Evolutionary conservation across 2,329 filamentous ascomycete species (phyloP), one percentile per base, ranked within the genome.

Genomic region (Fusarium palustre): DNA sequence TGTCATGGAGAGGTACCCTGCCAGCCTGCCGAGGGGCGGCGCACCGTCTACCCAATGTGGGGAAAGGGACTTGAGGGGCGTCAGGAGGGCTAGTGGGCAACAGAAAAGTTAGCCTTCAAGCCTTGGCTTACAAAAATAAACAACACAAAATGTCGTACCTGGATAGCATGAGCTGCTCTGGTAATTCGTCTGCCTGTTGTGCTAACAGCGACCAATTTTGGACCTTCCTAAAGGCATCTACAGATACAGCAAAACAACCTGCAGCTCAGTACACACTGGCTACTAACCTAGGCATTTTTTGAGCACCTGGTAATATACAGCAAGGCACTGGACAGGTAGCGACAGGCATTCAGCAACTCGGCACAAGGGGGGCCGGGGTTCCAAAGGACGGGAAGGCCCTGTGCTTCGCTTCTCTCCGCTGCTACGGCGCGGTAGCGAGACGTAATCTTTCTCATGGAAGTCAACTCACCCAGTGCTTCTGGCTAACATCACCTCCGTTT

Each of bases 341-440:
- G 25, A 52, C 8, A 15, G n/a, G 38, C 38, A 8, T 18, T 15
- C 20, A 34, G 34, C 15, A 41, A 15, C n/a, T 39, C 20, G n/a
- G 13, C 48, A 50, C 10, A 39, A 24, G 8, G 18, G 33, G 12
- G 33, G 47, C 20, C 25, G 28, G 10, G 28, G 28, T 30, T 16
- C 11, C 30, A 45, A 30, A 16, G 11, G 24, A 50, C 39, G 50
- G 39, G 39, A 64, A 38, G 61, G 42, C 28, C 39, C 43, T 46
- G 18, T 58, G 59, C 61, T 58, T 64, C 43, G 45, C 38, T 50
- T 64, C 41, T 59, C 52, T 59, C 52, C 28, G 38, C 46, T 45
- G 20, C 46, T 45, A 18, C 11, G 15, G 45, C 45, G 25, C 15
- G 28, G 24, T 34, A 39, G 24, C 48, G 34, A 52, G 41, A 52